Percentiles rank a stretch among this genome's conserved stretches.
Conservation (phyloP, 2,329 filamentous ascomycete genomes). For the Microcyclospora pomicola region DNA sequence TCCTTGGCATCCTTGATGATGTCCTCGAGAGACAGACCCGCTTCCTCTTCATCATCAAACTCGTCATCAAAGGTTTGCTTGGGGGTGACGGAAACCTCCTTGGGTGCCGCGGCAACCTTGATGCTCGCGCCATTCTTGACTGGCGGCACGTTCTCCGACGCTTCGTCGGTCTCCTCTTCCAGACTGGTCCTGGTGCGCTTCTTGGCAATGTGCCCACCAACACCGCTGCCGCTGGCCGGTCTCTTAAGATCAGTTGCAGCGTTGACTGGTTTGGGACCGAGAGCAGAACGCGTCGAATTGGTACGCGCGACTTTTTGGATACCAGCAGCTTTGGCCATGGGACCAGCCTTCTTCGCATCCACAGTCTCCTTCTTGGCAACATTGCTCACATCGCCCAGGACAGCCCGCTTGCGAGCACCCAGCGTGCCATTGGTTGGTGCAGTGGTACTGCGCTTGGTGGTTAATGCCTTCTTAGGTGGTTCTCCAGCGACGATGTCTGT, state of each 20-base stretch:
- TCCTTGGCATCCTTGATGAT: conserved; percentile 39
- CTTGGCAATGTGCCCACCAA: conserved; percentile 51
- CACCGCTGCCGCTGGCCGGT: conserved; percentile 56
- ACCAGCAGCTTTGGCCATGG: conserved; percentile 62
- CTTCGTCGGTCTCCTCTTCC: conserved; percentile 42
- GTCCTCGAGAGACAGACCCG: conserved; percentile 23
- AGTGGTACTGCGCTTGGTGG: conserved; percentile 31
- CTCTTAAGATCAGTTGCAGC: conserved; percentile 50
- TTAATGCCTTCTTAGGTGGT: conserved; percentile 35
- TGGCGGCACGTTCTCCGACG: conserved; percentile 53
- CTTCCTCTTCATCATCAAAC: conserved; percentile 20
- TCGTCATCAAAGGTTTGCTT: conserved; percentile 18
- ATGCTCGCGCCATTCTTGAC: conserved; percentile 35
- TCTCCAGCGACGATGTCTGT: conserved; percentile 43
- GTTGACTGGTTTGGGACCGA: conserved; percentile 61
- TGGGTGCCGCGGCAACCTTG: conserved; percentile 34
- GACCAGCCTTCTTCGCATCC: conserved; percentile 38
- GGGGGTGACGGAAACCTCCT: conserved; percentile 18
- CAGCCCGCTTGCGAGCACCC: conserved; percentile 52
- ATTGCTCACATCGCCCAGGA: conserved; percentile 91
- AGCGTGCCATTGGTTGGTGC: conserved; percentile 33
- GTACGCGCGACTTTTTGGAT: conserved; percentile 55
- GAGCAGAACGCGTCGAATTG: conserved; percentile 41
- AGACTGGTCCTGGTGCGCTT: conserved; percentile 43
- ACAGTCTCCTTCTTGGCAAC: conserved; percentile 65